Evolutionary conservation across 2,329 filamentous ascomycete genomes (phyloP), one percentile per base, ranked within the genome.

Genomic region (Cladosporium phlei): DNA sequence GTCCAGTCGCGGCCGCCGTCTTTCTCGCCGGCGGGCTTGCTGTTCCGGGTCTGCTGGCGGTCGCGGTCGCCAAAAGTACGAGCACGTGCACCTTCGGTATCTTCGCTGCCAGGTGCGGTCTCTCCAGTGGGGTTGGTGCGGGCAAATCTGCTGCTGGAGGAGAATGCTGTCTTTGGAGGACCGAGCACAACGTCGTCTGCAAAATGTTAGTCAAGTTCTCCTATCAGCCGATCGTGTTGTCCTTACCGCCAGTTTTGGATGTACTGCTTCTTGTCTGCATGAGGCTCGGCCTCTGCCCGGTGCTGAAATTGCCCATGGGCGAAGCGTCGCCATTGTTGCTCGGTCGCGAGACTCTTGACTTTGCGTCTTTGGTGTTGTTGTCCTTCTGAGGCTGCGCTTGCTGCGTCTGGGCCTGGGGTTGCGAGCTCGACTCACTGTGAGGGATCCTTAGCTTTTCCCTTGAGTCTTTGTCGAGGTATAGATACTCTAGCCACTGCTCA

Each of bases 401-500:
- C 28, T 52, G 51, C 33, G 50, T 50, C 40, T 44, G 37, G 16
- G 42, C 42, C 24, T 45, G 42, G 10, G 32, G 42, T 25, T 50
- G 46, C 39, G 50, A 51, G 11, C 49, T 40, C 29, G 56, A 46
- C 52, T 64, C 61, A 63, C 61, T 64, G 57, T 63, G 61, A 43
- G 58, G 61, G 52, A 64, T 64, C 60, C 61, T 64, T 63, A 64
- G 61, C 61, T 60, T 64, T 48, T 64, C 60, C 58, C 60, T 55
- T 54, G 51, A 53, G 52, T 61, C 59, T 51, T 62, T 59, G 49
- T 63, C 61, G 51, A 61, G 48, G 56, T 61, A 63, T 54, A 62
- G 67, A 55, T 69, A 95, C 86, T 91, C 89, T 88, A 96, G 95
- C 90, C 90, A 97, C 74, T 95, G 88, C 71, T 95, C 88, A 53